Evolutionary conservation across 345 rosid genomes (phyloP).

Genomic region (Syzygium grande): DNA sequence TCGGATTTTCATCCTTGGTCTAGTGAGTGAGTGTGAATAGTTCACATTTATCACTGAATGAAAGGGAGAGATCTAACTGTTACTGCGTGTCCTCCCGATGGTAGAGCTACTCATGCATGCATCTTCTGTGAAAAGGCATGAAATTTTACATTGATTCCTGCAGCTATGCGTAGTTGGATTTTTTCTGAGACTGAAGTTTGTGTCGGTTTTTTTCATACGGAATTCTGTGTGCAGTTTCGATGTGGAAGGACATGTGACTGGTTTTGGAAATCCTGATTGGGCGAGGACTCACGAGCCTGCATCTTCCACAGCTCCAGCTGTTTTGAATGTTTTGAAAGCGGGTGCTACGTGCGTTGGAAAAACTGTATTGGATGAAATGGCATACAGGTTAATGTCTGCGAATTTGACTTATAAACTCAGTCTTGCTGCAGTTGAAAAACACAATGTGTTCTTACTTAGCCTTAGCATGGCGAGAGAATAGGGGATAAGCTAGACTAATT

Average conservation of each 20-base stretch:
- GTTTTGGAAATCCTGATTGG: slow-evolving; percentile 97
- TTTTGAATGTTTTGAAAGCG: slow-evolving; percentile 46
- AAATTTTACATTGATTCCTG: background rate
- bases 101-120: background rate
- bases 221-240: slow-evolving; percentile 47
- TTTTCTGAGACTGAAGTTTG: background rate
- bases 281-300: slow-evolving; percentile 69
- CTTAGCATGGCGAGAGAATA: background rate
- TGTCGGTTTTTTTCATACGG: background rate
- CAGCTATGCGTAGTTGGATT: background rate
- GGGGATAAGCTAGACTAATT: background rate
- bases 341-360: slow-evolving; percentile 75
- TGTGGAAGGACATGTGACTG: slow-evolving; percentile 66
- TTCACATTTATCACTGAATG: background rate
- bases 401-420: background rate
- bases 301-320: slow-evolving; percentile 59
- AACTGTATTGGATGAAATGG: slow-evolving; percentile 94
- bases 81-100: fast-evolving
- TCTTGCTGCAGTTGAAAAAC: background rate
- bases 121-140: background rate
- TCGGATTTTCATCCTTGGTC: background rate
- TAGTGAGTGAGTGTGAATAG: background rate
- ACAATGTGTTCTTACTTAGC: background rate
- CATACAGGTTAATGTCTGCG: slow-evolving; percentile 47
- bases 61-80: background rate